These are phyloP conservation scores for Trypanosoma grayi DNA, from an alignment of 208 protist genomes.

Conservation along the genomic window DNA sequence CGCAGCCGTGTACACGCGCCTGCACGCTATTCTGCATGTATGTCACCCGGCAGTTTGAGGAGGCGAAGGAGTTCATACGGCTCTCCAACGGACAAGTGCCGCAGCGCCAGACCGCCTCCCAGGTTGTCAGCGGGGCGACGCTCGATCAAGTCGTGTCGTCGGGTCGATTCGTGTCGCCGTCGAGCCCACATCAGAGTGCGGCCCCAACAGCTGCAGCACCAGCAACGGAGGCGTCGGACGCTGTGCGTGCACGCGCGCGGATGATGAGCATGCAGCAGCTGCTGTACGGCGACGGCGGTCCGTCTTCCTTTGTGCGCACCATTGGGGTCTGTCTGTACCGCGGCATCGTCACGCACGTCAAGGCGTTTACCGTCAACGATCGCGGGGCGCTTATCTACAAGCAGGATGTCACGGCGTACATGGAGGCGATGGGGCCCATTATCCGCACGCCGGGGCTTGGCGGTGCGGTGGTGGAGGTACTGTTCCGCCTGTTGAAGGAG, in stretches of 20 bases:
- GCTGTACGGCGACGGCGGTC: conserved; percentile 78
- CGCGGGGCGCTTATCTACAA: conserved; percentile 83
- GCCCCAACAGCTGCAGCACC: neutral
- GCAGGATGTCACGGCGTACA: conserved; percentile 87
- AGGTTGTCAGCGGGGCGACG: neutral
- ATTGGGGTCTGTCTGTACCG: conserved; percentile 84
- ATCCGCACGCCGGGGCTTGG: conserved; percentile 68
- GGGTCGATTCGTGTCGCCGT: neutral
- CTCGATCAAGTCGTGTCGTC: neutral
- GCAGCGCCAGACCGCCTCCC: conserved; percentile 4
- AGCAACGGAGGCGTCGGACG: conserved; percentile 14
- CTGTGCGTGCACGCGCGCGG: conserved; percentile 56
- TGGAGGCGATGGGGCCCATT: conserved; percentile 76
- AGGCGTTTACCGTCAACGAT: conserved; percentile 65
- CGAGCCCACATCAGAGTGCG: neutral
- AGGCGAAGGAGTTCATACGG: conserved; percentile 81
- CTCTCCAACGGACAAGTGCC: conserved; percentile 61
- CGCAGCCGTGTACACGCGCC: conserved; percentile 79
- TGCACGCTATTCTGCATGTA: conserved; percentile 90
- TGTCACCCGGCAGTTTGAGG: conserved; percentile 75
- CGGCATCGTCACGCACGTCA: conserved; percentile 73
- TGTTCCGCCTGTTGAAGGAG: conserved; percentile 83
- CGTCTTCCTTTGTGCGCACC: conserved; percentile 80
- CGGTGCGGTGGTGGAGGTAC: conserved; percentile 74
- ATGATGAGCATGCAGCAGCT: conserved; percentile 84